Conservation (phyloP, 192 early-diverging fungal species). For the Funneliformis mosseae region DNA sequence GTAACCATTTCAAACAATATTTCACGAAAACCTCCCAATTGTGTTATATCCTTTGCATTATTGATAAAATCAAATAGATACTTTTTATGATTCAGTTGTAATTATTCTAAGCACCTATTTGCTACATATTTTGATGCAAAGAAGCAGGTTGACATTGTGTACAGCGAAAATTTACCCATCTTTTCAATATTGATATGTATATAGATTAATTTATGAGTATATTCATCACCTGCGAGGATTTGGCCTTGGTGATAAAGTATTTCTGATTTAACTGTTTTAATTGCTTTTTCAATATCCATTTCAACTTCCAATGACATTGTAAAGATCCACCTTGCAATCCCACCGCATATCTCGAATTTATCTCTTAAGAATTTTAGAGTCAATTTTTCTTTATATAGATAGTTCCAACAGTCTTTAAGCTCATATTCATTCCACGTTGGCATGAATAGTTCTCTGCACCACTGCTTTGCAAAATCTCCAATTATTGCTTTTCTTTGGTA, state of each 20-base stretch:
- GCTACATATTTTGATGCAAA: constrained; percentile 3
- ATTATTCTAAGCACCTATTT: neutral
- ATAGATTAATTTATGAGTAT: neutral
- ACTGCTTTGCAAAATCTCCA: neutral
- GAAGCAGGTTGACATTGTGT: neutral
- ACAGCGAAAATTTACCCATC: neutral
- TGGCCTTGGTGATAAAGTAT: neutral
- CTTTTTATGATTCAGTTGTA: neutral
- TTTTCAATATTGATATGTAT: too few species aligned
- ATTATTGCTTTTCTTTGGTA: too few species aligned
- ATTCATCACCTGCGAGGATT: neutral
- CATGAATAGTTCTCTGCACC: neutral
- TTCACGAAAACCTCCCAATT: neutral
- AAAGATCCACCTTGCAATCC: neutral
- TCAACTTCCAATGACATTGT: neutral
- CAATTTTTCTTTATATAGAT: neutral
- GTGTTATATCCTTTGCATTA: neutral
- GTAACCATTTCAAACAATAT: neutral
- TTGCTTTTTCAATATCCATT: neutral
- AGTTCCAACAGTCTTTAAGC: neutral
- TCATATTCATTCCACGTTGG: neutral
- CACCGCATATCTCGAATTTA: neutral
- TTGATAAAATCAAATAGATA: constrained; percentile 15
- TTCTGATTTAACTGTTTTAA: too few species aligned
- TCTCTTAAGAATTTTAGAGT: neutral